These are phyloP conservation scores for Ophiocordyceps camponoti-leonardi DNA, from an alignment of 2,329 filamentous ascomycete species.

Conservation along the genomic window DNA sequence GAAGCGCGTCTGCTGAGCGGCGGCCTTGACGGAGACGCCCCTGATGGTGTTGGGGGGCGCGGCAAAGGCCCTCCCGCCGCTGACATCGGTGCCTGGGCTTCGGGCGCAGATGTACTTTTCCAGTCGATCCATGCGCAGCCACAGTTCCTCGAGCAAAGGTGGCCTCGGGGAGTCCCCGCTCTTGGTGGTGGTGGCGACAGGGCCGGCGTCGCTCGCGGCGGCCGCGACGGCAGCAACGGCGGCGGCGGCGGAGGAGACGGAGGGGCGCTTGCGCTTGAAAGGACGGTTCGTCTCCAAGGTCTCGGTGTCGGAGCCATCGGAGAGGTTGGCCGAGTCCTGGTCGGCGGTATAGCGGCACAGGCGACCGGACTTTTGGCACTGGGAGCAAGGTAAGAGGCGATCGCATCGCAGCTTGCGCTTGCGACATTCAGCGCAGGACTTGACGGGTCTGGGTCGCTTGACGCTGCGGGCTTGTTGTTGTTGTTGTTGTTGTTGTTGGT, in stretches of 20 bases:
- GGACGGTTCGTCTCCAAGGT: conserved; percentile 14
- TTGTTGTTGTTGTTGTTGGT: conserved; percentile 10
- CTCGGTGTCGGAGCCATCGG: conserved; percentile 30
- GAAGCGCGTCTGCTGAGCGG: conserved; percentile 27
- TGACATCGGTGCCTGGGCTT: conserved; percentile 20
- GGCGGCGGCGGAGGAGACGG: conserved; percentile 6
- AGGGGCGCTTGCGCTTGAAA: conserved; percentile 19
- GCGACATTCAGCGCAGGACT: conserved; percentile 38
- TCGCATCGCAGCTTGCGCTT: conserved; percentile 41
- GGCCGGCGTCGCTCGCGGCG: conserved; percentile 8
- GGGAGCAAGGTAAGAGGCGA: conserved; percentile 35
- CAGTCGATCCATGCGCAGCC: conserved; percentile 32
- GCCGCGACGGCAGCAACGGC: conserved; percentile 5
- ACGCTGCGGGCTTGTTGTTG: conserved; percentile 25
- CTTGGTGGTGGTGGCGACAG: conserved; percentile 8
- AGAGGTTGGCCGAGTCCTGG: conserved; percentile 26
- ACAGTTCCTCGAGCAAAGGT: conserved; percentile 28
- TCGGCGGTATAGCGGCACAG: conserved; percentile 34
- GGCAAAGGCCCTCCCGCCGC: conserved; percentile 13
- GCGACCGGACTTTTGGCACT: conserved; percentile 39
- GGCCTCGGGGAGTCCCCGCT: conserved; percentile 15
- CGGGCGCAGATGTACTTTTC: conserved; percentile 30
- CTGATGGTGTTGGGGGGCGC: conserved; percentile 28
- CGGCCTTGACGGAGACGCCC: conserved; percentile 30
- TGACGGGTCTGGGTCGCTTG: conserved; percentile 35